These are phyloP conservation scores for Dothiorella sarmentorum DNA, from an alignment of 2,329 filamentous ascomycete species.

Conservation along the genomic window DNA sequence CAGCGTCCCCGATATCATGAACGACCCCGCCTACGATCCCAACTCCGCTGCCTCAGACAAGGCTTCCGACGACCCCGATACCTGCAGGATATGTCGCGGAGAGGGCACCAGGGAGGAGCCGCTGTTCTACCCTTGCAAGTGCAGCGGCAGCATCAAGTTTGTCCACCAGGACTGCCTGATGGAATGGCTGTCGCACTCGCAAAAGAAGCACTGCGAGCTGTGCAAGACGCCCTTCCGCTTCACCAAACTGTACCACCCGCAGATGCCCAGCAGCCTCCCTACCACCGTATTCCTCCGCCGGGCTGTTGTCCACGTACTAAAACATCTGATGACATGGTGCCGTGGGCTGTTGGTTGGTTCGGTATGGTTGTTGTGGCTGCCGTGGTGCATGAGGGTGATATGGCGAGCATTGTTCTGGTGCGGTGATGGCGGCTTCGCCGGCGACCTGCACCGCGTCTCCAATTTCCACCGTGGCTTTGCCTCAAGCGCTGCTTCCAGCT, in stretches of 20 bases:
- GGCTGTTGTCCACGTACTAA: slow-evolving; percentile 67
- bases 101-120: slow-evolving; percentile 80
- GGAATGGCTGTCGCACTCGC: slow-evolving; percentile 97
- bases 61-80: slow-evolving; percentile 60
- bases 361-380: slow-evolving; percentile 86
- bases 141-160: slow-evolving; percentile 96
- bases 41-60: slow-evolving; percentile 33
- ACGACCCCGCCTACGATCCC: slow-evolving; percentile 51
- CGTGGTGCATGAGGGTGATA: slow-evolving; percentile 84
- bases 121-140: slow-evolving; percentile 97
- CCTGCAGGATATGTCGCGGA: slow-evolving; percentile 94
- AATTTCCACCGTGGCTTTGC: slow-evolving; percentile 22
- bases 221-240: slow-evolving; percentile 98
- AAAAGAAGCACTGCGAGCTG: slow-evolving; percentile 99
- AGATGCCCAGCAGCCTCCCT: slow-evolving; percentile 86
- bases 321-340: slow-evolving; percentile 72
- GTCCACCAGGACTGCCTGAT: slow-evolving; percentile 98
- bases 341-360: slow-evolving; percentile 73
- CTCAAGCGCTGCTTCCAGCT: slow-evolving; percentile 20
- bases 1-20: slow-evolving; percentile 49
- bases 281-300: slow-evolving; percentile 76
- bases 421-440: slow-evolving; percentile 69
- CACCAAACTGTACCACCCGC: slow-evolving; percentile 92
- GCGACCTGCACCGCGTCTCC: slow-evolving; percentile 34
- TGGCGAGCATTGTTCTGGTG: slow-evolving; percentile 97